Evolutionary conservation across 805 yeast genomes (phyloP).

Genomic region (Ogataea ganodermae): DNA sequence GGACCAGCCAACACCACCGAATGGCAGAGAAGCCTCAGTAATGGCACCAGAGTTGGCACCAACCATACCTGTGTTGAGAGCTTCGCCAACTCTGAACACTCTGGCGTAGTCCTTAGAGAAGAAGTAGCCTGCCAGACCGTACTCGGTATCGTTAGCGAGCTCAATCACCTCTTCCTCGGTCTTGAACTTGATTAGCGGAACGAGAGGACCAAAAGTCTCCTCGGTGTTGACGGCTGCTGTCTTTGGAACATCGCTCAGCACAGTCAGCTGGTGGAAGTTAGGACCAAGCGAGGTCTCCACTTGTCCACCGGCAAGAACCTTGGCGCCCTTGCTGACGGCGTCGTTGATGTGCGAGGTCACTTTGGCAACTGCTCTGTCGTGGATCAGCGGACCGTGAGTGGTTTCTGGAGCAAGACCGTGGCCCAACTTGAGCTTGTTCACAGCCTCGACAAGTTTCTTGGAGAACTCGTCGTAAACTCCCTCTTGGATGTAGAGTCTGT

Average conservation of each 20-base stretch:
- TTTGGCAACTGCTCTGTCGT: slow-evolving; percentile 59
- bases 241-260: slow-evolving; percentile 58
- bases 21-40: slow-evolving; percentile 67
- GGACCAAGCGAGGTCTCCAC: slow-evolving; percentile 57
- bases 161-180: slow-evolving; percentile 64
- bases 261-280: slow-evolving; percentile 67
- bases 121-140: slow-evolving; percentile 79
- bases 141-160: slow-evolving; percentile 65
- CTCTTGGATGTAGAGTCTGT: slow-evolving; percentile 66
- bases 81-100: slow-evolving; percentile 63
- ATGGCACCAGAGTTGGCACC: slow-evolving; percentile 78
- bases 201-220: slow-evolving; percentile 83
- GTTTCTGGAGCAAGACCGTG: slow-evolving; percentile 58
- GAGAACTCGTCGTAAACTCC: slow-evolving; percentile 64
- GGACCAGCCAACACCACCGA: slow-evolving; percentile 77
- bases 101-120: slow-evolving; percentile 57
- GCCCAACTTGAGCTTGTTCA: slow-evolving; percentile 55
- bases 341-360: slow-evolving; percentile 64
- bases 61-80: slow-evolving; percentile 75
- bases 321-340: slow-evolving; percentile 68
- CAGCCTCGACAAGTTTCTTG: slow-evolving; percentile 46
- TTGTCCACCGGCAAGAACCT: slow-evolving; percentile 61
- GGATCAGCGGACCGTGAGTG: slow-evolving; percentile 79
- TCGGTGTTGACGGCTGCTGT: slow-evolving; percentile 61
- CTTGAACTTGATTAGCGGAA: slow-evolving; percentile 64